phyloP scores from a whole-genome alignment of 2,329 filamentous ascomycete species.

The Penicillium sp. region DNA sequence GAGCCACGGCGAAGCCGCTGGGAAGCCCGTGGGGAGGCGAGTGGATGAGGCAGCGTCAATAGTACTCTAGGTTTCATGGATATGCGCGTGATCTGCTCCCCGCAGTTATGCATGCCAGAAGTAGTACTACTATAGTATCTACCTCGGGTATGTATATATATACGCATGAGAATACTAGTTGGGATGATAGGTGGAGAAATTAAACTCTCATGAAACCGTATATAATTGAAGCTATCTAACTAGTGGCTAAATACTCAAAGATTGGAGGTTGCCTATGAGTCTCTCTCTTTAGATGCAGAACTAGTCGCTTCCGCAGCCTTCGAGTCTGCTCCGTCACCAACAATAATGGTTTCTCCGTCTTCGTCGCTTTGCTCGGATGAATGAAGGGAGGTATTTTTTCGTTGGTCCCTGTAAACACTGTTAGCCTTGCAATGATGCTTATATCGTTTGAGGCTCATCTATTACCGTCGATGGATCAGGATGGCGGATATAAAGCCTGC shows the following conservation, averaged over 20 bases:
- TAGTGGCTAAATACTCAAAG: too few species aligned
- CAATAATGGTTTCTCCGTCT: constrained; percentile 18
- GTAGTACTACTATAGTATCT: too few species aligned
- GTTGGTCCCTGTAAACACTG: constrained; percentile 7
- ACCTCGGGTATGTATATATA: too few species aligned
- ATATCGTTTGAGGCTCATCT: background rate
- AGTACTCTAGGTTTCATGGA: background rate
- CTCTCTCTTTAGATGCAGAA: background rate
- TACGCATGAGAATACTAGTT: too few species aligned
- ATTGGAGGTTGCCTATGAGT: too few species aligned
- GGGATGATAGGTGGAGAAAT: too few species aligned
- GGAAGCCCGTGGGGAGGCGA: constrained; percentile 23
- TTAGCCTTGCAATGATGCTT: background rate
- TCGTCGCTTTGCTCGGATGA: constrained; percentile 6
- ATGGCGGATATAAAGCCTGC: constrained; percentile 28
- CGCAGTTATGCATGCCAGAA: too few species aligned
- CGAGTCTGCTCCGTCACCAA: constrained; percentile 1
- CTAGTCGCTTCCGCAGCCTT: background rate
- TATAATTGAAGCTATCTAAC: too few species aligned
- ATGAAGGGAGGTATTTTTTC: constrained; percentile 1
- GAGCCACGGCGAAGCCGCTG: background rate
- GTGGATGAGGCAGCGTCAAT: constrained; percentile 2
- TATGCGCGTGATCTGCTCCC: constrained; percentile 4
- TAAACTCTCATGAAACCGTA: background rate
- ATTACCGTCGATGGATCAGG: constrained; percentile 25